Conservation (phyloP, 371 early-diverging fungal species). For the Catenaria anguillulae region DNA sequence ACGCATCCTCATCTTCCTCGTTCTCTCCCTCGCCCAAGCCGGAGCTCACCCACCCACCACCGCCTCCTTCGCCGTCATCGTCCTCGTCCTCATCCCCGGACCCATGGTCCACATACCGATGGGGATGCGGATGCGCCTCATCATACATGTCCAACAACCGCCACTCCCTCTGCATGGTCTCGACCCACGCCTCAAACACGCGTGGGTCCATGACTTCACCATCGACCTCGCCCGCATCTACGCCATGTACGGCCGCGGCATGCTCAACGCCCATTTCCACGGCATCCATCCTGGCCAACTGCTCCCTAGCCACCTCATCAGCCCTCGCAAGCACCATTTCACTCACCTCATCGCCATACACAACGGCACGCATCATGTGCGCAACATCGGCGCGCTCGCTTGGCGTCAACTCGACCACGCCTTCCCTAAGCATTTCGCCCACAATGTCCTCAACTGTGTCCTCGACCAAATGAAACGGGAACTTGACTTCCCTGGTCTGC, state of each 20-base stretch:
- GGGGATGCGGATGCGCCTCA: not conserved
- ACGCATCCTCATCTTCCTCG: not conserved
- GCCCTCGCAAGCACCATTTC: not conserved
- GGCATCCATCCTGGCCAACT: not conserved
- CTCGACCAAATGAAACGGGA: conserved; percentile 45
- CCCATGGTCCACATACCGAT: too few species aligned
- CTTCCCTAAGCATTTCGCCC: conserved; percentile 34
- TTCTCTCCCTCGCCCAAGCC: not conserved
- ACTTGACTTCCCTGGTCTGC: conserved; percentile 41
- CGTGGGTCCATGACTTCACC: not conserved
- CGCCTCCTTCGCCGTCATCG: not conserved
- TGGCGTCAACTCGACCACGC: not conserved
- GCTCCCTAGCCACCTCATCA: not conserved
- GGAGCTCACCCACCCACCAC: too few species aligned
- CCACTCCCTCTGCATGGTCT: not conserved
- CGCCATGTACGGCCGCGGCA: too few species aligned
- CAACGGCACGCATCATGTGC: not conserved
- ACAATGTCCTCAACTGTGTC: conserved; percentile 63
- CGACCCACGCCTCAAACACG: not conserved
- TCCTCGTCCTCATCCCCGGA: not conserved
- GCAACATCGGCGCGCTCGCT: not conserved
- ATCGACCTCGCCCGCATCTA: not conserved
- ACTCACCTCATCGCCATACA: conserved; percentile 1
- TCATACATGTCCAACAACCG: not conserved
- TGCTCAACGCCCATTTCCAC: too few species aligned